Conservation (phyloP, 1,284 basidiomycete genomes). For the Trametes hirsuta region DNA sequence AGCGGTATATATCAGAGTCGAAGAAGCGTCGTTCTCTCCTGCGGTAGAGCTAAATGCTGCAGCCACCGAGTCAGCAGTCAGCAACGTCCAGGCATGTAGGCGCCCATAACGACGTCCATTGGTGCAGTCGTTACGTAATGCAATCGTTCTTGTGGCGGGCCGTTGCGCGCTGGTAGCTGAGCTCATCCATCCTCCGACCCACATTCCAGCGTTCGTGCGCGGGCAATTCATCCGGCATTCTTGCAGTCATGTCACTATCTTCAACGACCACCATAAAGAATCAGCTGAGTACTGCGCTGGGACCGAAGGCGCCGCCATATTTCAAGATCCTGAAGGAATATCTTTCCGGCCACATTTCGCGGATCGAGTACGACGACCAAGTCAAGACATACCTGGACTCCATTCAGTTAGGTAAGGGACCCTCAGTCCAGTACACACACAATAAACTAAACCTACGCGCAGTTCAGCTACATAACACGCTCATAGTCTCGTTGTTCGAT, state of each 20-base stretch:
- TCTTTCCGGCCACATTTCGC: constrained; percentile 67
- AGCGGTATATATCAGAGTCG: neutral
- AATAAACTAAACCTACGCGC: constrained; percentile 1
- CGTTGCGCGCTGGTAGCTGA: neutral
- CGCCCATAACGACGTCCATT: neutral
- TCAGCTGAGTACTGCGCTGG: constrained; percentile 65
- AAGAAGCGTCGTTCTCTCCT: neutral
- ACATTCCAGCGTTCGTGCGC: too few relatives aligned
- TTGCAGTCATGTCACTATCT: constrained; percentile 64
- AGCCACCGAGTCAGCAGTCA: constrained; percentile 11
- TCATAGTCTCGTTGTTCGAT: constrained; percentile 81
- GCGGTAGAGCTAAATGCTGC: constrained; percentile 12
- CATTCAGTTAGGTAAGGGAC: constrained; percentile 55
- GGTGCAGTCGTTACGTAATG: neutral
- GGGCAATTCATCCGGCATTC: neutral
- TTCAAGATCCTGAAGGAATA: constrained; percentile 68
- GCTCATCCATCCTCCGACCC: neutral
- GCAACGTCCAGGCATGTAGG: neutral
- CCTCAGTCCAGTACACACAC: neutral
- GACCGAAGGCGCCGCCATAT: constrained; percentile 60
- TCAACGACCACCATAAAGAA: constrained; percentile 76
- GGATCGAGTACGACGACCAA: constrained; percentile 74
- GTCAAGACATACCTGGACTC: constrained; percentile 66
- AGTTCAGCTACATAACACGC: constrained; percentile 81
- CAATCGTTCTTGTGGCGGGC: constrained; percentile 1